Base-by-base conservation (phyloP, 78 protist species). In the Kipferlia bialata region DNA sequence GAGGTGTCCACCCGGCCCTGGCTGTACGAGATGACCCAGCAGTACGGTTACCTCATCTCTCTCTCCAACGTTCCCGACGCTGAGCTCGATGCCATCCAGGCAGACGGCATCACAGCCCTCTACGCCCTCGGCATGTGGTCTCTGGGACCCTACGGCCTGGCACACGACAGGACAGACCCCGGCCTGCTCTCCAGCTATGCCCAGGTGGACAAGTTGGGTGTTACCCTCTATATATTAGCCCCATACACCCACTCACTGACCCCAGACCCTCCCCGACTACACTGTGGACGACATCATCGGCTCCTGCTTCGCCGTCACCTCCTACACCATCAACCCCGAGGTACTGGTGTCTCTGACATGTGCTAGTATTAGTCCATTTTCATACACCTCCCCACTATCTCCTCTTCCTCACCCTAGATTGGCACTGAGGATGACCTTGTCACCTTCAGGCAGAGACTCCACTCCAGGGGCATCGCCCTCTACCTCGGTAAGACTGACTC, bases 111-210 rank as follows among this genome's bases (percentile, higher is more conserved):
- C 29, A 51, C 53, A 33, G 10, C 1, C 15, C 26, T 87, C 56
- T 87, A 86, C 81, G 37, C 85, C 51, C 85, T 87, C 83, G 92
- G 92, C 29, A 75, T 87, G n/a, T 87, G 92, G 92, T 31, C 28
- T 26, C 54, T 85, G 31, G 92, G 92, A 28, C 73, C 37, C 26
- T 63, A 48, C 62, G 89, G 89, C 20, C 26, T 76, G 44, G 48
- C 67, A 1, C 75, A 48, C 72, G 87, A 82, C 53, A 69, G 72
- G 26, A 84, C 89, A 15, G 82, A 85, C 64, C 75, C 71, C 37
- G 76, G 56, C 20, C 70, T 85, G 33, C 28, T 75, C 15, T 57
- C 68, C 26, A 75, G 64, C n/a, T 87, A 75, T 60, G 17, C 5
- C 7, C 32, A n/a, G n/a, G n/a, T n/a, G n/a, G 13, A 31, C 37